Base-by-base conservation (phyloP, 805 yeast genomes). In the Yamadazyma paraphyllophila region DNA sequence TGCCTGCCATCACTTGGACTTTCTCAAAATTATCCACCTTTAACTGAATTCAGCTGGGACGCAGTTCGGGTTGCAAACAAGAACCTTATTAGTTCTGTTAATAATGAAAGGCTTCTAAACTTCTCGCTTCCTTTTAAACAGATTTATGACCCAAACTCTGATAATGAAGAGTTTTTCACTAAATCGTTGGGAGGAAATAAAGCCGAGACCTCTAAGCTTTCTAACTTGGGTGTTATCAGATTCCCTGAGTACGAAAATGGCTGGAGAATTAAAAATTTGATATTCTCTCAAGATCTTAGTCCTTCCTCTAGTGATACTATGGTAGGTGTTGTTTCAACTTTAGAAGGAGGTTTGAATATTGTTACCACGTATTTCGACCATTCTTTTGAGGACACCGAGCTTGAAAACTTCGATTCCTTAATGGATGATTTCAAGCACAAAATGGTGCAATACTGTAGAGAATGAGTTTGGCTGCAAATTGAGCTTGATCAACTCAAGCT, bases 241-340 rank as follows among this genome's bases (percentile, higher is more conserved):
- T 39, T 56, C n/a, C 64, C 68, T 1, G 47, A 42, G 1, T 51
- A 51, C 36, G 46, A 47, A 4, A 43, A 48, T 1, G 45, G 50
- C 4, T 65, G 67, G 71, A 58, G 56, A 0, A 55, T 70, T 13
- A 56, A 50, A 2, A 60, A 68, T 41, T 41, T 68, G 50, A 52
- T 65, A 2, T 70, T 70, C 47, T 60, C 69, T 2, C 76, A 70
- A 50, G 69, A 66, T 40, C 36, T 68, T 38, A 61, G 73, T 1
- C 63, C 69, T 2, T 45, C 50, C 1, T 63, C 70, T 2, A 46
- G 65, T 12, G 73, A 70, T n/a, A 64, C 69, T 44, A 61, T 66
- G 57, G 40, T 67, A 9, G 61, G 53, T 40, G 53, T 65, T n/a
- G 53, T 67, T 7, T 61, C 68, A 7, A 57, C 70, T 2, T 47